These are phyloP conservation scores for Rhinocladiella similis DNA, from an alignment of 2,329 filamentous ascomycete genomes.

Conservation along the genomic window DNA sequence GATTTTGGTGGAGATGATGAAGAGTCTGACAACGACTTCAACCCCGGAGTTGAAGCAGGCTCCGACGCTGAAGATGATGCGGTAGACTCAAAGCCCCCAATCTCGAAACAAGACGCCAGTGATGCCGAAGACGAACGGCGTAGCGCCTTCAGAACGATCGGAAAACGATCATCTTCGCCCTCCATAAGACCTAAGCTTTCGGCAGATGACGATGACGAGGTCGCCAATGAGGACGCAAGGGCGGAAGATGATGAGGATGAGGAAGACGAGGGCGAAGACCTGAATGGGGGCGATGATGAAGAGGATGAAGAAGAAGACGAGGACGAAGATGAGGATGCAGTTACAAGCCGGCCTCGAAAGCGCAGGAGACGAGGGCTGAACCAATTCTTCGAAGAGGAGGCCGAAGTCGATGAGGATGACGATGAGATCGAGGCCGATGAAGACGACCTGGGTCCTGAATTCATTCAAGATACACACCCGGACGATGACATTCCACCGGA, in stretches of 20 bases:
- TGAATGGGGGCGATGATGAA: slow-evolving; percentile 51
- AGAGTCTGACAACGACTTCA: slow-evolving; percentile 84
- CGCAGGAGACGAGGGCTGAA: slow-evolving; percentile 71
- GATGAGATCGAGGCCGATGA: slow-evolving; percentile 87
- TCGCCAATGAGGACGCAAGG: slow-evolving; percentile 44
- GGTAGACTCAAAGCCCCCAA: slow-evolving; percentile 31
- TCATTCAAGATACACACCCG: slow-evolving; percentile 85
- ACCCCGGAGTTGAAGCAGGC: slow-evolving; percentile 71
- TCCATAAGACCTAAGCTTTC: slow-evolving; percentile 29
- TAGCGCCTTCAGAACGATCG: slow-evolving; percentile 6
- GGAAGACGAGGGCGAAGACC: slow-evolving; percentile 39
- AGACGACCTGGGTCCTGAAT: slow-evolving; percentile 81
- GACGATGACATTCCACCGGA: slow-evolving; percentile 78
- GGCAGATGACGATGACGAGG: slow-evolving; percentile 49
- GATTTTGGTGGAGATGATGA: slow-evolving; percentile 52
- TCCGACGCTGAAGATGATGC: slow-evolving; percentile 67
- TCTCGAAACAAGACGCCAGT: slow-evolving; percentile 20
- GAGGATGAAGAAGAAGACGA: slow-evolving; percentile 60
- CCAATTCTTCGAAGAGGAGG: slow-evolving; percentile 95
- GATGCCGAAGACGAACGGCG: slow-evolving; percentile 24
- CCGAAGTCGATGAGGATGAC: slow-evolving; percentile 92
- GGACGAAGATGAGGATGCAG: slow-evolving; percentile 28
- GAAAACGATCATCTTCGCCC: slow-evolving; percentile 17
- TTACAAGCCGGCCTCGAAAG: slow-evolving; percentile 72
- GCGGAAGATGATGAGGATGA: slow-evolving; percentile 45